phyloP scores from a whole-genome alignment of 2,329 filamentous ascomycete genomes.

The Ascocoryne sarcoides region DNA sequence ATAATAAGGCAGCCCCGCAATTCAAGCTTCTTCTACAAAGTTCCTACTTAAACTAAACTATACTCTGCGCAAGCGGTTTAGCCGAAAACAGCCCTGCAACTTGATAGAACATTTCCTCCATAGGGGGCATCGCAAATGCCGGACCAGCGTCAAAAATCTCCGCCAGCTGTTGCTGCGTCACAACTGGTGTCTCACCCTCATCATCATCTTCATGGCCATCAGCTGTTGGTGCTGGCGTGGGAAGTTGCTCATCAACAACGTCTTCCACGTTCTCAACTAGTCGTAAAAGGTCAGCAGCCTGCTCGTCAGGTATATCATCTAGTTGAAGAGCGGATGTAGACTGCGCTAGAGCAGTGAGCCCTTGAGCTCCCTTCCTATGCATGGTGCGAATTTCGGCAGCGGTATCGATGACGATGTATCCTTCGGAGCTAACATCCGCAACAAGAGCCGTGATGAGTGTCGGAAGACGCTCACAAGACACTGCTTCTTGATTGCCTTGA shows the following conservation, averaged over 20 bases:
- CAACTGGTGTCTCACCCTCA: conserved; percentile 48
- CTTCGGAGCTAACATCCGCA: conserved; percentile 53
- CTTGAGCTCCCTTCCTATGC: conserved; percentile 48
- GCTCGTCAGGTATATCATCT: conserved; percentile 25
- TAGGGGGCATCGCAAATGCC: conserved; percentile 59
- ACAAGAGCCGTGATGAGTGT: conserved; percentile 58
- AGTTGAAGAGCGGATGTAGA: conserved; percentile 40
- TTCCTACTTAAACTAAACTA: no score
- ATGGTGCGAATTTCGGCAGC: conserved; percentile 61
- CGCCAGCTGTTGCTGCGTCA: conserved; percentile 59
- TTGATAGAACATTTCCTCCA: conserved; percentile 69
- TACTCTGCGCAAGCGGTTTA: conserved; percentile 44
- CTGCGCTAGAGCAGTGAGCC: conserved; percentile 42
- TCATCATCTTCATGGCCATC: conserved; percentile 38
- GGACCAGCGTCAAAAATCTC: conserved; percentile 63
- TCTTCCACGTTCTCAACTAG: conserved; percentile 25
- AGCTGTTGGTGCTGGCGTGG: conserved; percentile 28
- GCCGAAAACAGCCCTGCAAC: conserved; percentile 57
- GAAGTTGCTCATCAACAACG: conserved; percentile 21
- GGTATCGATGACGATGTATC: conserved; percentile 71
- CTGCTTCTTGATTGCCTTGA: conserved; percentile 47
- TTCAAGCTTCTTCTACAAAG: no score
- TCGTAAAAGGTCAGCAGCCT: conserved; percentile 12
- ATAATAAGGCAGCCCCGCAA: no score
- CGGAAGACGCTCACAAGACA: conserved; percentile 48